These are phyloP conservation scores for Cladophialophora immunda DNA, from an alignment of 2,329 filamentous ascomycete species.

Conservation along the genomic window DNA sequence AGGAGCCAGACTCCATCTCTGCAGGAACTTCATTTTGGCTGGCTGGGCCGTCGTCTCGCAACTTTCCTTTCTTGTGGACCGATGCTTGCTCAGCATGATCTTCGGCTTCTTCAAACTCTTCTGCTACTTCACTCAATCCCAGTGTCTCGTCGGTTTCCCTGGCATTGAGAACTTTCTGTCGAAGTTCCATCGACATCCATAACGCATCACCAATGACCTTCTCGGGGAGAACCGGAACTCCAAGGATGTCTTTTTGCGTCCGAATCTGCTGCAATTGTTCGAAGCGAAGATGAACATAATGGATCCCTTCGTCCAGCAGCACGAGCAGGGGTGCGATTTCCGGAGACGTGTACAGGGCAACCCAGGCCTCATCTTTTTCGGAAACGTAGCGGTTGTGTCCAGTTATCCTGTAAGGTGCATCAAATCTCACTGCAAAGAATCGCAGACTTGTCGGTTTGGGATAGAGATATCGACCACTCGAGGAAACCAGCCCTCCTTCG, in stretches of 20 bases:
- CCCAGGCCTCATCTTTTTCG: conserved; percentile 58
- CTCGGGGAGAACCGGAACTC: conserved; percentile 63
- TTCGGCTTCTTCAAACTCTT: conserved; percentile 39
- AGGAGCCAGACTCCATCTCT: conserved; percentile 58
- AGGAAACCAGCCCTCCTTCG: conserved; percentile 57
- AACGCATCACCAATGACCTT: conserved; percentile 64
- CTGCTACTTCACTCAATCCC: conserved; percentile 56
- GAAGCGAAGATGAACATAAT: conserved; percentile 67
- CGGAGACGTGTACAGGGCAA: conserved; percentile 61
- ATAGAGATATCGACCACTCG: conserved; percentile 52
- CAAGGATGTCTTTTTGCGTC: conserved; percentile 60
- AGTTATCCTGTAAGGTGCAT: conserved; percentile 60
- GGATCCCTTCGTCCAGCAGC: conserved; percentile 66
- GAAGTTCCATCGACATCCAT: conserved; percentile 66
- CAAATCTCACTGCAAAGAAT: conserved; percentile 62
- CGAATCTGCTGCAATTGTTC: conserved; percentile 66
- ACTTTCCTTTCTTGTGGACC: conserved; percentile 54
- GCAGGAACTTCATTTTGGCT: conserved; percentile 42
- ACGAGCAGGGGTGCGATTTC: conserved; percentile 65
- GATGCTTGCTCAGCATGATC: conserved; percentile 21
- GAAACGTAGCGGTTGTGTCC: conserved; percentile 46
- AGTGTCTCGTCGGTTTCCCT: conserved; percentile 62
- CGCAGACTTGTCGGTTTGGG: conserved; percentile 58
- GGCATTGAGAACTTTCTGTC: conserved; percentile 64
- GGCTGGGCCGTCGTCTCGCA: conserved; percentile 44